Percentiles rank a stretch among this genome's conserved stretches.
phyloP scores from a whole-genome alignment of 306 rosid genomes.

The Trifolium subterraneum region DNA sequence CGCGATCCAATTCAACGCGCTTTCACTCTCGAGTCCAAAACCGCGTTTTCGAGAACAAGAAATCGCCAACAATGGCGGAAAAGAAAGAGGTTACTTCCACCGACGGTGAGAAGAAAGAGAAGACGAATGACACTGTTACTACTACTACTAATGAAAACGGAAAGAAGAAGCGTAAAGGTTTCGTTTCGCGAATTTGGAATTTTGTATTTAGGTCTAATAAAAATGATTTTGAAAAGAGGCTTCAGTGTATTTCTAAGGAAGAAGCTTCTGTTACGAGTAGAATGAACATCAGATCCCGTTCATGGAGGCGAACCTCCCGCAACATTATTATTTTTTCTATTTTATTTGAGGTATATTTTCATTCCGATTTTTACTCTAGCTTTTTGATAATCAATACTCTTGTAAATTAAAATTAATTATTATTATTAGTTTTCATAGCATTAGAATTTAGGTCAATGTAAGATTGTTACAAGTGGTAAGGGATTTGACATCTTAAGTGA shows the following conservation, averaged over 20 bases:
- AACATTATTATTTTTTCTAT: conserved; percentile 65
- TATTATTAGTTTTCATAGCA: not conserved
- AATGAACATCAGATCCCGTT: conserved; percentile 67
- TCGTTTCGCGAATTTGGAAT: conserved; percentile 74
- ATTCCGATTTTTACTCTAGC: not conserved
- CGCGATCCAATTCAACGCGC: conserved; percentile 25
- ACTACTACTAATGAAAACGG: conserved; percentile 19
- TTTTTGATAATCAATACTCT: not conserved
- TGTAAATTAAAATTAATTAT: not conserved
- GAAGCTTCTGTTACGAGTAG: conserved; percentile 67
- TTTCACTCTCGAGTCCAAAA: not conserved
- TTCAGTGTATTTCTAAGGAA: conserved; percentile 74
- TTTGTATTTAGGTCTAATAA: conserved; percentile 62
- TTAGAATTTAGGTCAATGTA: not conserved
- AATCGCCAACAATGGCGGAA: not conserved
- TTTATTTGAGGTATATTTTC: conserved; percentile 65
- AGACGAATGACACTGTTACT: conserved; percentile 29
- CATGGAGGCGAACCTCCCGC: conserved; percentile 64
- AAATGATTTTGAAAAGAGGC: conserved; percentile 92
- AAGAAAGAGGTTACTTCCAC: not conserved
- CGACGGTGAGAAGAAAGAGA: conserved; percentile 54
- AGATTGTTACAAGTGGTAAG: too few species aligned
- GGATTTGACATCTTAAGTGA: too few species aligned
- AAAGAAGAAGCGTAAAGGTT: conserved; percentile 66
- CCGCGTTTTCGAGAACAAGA: not conserved